Percentiles rank a stretch among this genome's conserved stretches.
Evolutionary conservation across 1,284 basidiomycete genomes (phyloP).

Genomic region (Ganoderma boninense): DNA sequence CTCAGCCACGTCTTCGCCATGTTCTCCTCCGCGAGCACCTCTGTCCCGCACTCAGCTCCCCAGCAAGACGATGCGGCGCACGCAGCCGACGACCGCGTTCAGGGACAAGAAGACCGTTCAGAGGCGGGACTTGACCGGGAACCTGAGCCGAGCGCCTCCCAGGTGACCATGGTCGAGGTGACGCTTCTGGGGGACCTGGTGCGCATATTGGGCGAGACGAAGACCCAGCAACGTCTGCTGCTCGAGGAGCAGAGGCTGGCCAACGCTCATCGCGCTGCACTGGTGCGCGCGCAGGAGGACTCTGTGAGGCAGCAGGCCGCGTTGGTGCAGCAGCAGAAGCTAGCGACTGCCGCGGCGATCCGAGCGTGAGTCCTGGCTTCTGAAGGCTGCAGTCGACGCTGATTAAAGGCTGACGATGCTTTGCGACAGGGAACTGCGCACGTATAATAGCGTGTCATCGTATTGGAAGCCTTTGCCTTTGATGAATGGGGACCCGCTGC

Average conservation of each 20-base stretch:
- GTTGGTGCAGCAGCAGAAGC: constrained; percentile 14
- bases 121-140: neutral
- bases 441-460: constrained; percentile 15
- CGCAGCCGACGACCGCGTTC: neutral
- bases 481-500: constrained; percentile 20
- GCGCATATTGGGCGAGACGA: constrained; percentile 7
- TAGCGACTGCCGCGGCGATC: constrained; percentile 6
- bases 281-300: constrained; percentile 7
- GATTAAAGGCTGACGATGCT: neutral
- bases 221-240: constrained; percentile 10
- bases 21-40: neutral
- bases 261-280: constrained; percentile 16
- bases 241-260: constrained; percentile 16
- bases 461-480: constrained; percentile 16
- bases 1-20: neutral
- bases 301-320: constrained; percentile 4
- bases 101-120: neutral
- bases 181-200: constrained; percentile 18
- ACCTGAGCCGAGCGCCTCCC: neutral
- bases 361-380: constrained; percentile 16
- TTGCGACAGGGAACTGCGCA: constrained; percentile 14
- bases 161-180: constrained; percentile 12
- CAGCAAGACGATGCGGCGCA: neutral
- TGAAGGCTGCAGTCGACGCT: neutral
- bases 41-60: neutral